Conservation (phyloP, 495 filamentous ascomycete species). For the Penicillium subrubescens region DNA sequence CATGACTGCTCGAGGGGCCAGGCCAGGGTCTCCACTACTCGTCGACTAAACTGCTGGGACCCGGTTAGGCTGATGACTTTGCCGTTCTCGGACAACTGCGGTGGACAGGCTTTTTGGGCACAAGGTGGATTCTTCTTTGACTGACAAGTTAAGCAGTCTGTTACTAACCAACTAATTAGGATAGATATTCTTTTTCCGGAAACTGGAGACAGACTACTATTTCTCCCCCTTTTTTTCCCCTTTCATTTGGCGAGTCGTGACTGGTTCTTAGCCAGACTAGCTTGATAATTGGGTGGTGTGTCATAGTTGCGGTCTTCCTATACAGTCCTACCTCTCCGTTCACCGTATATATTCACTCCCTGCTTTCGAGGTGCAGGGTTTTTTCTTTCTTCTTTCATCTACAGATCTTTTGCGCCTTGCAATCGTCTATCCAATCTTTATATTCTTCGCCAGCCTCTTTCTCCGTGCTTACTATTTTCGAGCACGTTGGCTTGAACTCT, state of each 20-base stretch:
- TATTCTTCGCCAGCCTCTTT: not conserved
- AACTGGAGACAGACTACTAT: not conserved
- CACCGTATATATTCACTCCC: conserved; percentile 28
- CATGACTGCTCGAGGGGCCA: not conserved
- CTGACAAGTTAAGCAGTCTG: not conserved
- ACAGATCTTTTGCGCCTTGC: conserved; percentile 12
- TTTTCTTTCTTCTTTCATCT: conserved; percentile 16
- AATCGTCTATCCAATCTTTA: not conserved
- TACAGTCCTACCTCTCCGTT: conserved; percentile 16
- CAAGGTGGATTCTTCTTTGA: conserved; percentile 6
- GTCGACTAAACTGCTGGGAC: not conserved
- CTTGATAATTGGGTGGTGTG: conserved; percentile 15
- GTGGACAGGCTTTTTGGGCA: conserved; percentile 19
- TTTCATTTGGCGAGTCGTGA: not conserved
- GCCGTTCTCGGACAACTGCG: conserved; percentile 20
- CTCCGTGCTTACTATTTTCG: not conserved
- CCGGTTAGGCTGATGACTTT: conserved; percentile 17
- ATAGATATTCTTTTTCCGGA: not conserved
- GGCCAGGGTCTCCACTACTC: not conserved
- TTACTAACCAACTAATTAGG: not conserved
- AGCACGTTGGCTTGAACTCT: conserved; percentile 14
- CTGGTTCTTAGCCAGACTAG: conserved; percentile 18
- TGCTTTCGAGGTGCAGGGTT: conserved; percentile 38
- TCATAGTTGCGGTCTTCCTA: conserved; percentile 24
- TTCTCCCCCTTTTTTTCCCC: not conserved